Percentiles rank a stretch among this genome's conserved stretches.
These are phyloP conservation scores for Plasmodium blacklocki DNA, from an alignment of 169 alveolate species.

Conservation along the genomic window DNA sequence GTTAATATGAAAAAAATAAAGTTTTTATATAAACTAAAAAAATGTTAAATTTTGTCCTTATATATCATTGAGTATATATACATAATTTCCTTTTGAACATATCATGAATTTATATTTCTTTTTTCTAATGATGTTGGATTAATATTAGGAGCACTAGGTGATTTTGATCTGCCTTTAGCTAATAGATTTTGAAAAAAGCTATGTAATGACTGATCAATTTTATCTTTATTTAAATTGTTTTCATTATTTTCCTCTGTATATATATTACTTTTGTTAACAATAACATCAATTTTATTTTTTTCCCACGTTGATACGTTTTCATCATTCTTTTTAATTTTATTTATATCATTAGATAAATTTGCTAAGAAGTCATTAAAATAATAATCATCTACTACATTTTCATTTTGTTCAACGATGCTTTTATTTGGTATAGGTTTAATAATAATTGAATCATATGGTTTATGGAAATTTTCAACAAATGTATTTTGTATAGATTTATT, in stretches of 20 bases:
- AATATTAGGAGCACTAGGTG: constrained; percentile 62
- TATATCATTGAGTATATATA: too few species aligned
- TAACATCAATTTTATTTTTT: constrained; percentile 15
- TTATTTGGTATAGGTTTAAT: constrained; percentile 63
- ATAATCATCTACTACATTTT: constrained; percentile 30
- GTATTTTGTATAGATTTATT: constrained; percentile 52
- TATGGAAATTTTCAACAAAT: constrained; percentile 54
- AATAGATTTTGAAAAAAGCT: constrained; percentile 71
- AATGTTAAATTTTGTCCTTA: too few species aligned
- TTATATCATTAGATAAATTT: constrained; percentile 5
- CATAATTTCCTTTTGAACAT: too few species aligned
- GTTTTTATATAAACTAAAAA: too few species aligned
- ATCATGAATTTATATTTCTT: constrained; percentile 3
- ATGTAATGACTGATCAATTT: constrained; percentile 58
- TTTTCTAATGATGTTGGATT: constrained; percentile 22
- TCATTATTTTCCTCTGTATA: constrained; percentile 16
- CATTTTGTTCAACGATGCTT: constrained; percentile 65
- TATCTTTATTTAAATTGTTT: constrained; percentile 21
- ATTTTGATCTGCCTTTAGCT: constrained; percentile 68
- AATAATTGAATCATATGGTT: constrained; percentile 70
- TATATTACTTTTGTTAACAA: constrained; percentile 11
- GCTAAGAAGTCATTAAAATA: constrained; percentile 61
- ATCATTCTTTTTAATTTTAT: background rate
- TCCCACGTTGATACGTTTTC: background rate
- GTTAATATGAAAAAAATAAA: too few species aligned